phyloP scores from a whole-genome alignment of 805 yeast species.

The Nakazawaea ernobii region DNA sequence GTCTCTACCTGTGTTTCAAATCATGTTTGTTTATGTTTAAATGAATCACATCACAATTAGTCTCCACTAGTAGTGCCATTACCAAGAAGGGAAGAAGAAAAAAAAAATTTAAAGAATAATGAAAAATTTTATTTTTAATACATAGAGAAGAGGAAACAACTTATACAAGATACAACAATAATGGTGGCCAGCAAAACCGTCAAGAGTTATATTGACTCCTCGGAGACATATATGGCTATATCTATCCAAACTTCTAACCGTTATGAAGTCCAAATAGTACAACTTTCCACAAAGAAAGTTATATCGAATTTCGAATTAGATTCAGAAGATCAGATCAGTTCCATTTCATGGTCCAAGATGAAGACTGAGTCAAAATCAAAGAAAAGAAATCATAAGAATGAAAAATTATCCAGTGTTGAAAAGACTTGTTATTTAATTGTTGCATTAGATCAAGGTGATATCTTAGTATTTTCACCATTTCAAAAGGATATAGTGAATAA shows the following conservation, averaged over 20 bases:
- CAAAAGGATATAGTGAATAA: conserved; percentile 32
- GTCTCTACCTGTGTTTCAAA: too few species aligned
- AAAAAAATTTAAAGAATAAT: too few species aligned
- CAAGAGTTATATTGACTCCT: conserved; percentile 21
- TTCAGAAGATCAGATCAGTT: conserved; percentile 29
- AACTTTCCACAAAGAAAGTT: conserved; percentile 18
- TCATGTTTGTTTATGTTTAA: too few species aligned
- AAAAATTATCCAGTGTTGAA: conserved; percentile 1
- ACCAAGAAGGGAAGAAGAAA: too few species aligned
- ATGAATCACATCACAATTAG: too few species aligned
- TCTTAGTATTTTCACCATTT: conserved; percentile 38
- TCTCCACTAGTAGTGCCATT: too few species aligned
- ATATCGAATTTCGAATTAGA: conserved; percentile 34
- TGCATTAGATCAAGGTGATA: conserved; percentile 29
- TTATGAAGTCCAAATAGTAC: conserved; percentile 40
- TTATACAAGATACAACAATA: too few species aligned
- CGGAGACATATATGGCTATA: conserved; percentile 30
- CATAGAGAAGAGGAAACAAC: too few species aligned
- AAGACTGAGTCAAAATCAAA: neutral
- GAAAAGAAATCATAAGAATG: conserved; percentile 21
- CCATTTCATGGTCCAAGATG: conserved; percentile 31
- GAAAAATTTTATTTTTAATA: too few species aligned
- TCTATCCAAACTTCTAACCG: conserved; percentile 37
- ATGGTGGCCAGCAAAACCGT: neutral
- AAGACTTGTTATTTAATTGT: conserved; percentile 24